Percentiles rank a stretch among this genome's conserved stretches.
Conservation (phyloP, 129 eudicot species). For the Escallonia herrerae region DNA sequence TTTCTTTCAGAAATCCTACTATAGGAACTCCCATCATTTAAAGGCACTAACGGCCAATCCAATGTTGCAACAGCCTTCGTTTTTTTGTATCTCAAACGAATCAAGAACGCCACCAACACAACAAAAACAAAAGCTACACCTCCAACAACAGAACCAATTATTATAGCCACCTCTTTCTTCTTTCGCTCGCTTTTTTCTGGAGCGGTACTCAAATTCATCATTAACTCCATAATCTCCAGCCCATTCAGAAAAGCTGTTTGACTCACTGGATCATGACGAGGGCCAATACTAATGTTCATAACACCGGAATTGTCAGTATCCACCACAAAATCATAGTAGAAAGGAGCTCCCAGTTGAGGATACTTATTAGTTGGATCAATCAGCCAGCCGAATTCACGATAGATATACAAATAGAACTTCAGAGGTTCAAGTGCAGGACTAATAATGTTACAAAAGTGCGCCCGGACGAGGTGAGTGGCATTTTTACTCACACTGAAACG, state of each 20-base stretch:
- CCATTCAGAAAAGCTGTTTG: slow-evolving; percentile 40
- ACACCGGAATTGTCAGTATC: slow-evolving; percentile 25
- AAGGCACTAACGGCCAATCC: slow-evolving; percentile 14
- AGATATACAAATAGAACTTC: slow-evolving; percentile 31
- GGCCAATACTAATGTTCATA: slow-evolving; percentile 40
- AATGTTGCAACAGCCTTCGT: slow-evolving; percentile 15
- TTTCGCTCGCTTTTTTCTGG: background rate
- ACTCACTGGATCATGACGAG: background rate
- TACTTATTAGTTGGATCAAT: background rate
- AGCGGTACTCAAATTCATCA: background rate
- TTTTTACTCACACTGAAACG: slow-evolving; percentile 26
- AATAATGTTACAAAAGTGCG: slow-evolving; percentile 48
- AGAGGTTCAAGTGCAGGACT: background rate
- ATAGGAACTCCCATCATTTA: slow-evolving; percentile 33
- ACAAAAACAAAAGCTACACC: slow-evolving; percentile 25
- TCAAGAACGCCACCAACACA: slow-evolving; percentile 19
- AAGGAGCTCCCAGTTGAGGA: slow-evolving; percentile 15
- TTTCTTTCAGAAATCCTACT: slow-evolving; percentile 22
- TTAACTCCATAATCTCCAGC: slow-evolving; percentile 49
- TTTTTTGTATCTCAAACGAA: slow-evolving; percentile 20
- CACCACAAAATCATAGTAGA: slow-evolving; percentile 33
- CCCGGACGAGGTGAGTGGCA: slow-evolving; percentile 26
- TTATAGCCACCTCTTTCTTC: background rate
- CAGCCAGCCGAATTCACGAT: background rate
- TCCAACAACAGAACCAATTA: slow-evolving; percentile 35